These are phyloP conservation scores for Leishmania braziliensis DNA, from an alignment of 208 protist species.

Conservation along the genomic window DNA sequence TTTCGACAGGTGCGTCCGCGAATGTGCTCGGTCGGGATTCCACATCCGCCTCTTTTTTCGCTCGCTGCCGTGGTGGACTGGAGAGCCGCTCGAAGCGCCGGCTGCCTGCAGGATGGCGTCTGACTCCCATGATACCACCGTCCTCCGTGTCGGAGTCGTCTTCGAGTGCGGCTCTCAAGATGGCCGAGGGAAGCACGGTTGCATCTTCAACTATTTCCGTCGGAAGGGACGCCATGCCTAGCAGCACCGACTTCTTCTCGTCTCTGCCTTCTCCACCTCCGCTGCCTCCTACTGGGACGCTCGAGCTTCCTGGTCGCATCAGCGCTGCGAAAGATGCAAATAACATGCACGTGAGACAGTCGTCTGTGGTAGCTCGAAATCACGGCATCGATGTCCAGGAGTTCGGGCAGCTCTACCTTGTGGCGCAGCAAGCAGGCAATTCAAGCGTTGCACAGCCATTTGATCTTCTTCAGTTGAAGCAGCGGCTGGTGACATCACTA, in stretches of 20 bases:
- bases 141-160: background rate
- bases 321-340: background rate
- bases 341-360: background rate
- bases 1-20: background rate
- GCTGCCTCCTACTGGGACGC: background rate
- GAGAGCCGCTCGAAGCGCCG: constrained; percentile 21
- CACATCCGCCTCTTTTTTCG: constrained; percentile 1
- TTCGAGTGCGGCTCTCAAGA: background rate
- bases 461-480: constrained; percentile 17
- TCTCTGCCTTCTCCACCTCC: background rate
- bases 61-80: constrained; percentile 5
- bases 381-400: constrained; percentile 2
- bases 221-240: background rate
- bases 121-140: constrained; percentile 24
- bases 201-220: background rate
- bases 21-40: background rate
- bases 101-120: constrained; percentile 34
- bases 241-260: background rate
- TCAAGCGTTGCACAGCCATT: constrained; percentile 11
- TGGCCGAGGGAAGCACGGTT: background rate
- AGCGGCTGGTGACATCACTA: constrained; percentile 6
- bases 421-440: constrained; percentile 16
- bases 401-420: constrained; percentile 9
- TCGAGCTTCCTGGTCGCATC: background rate
- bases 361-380: background rate